Evolutionary conservation across 2,329 filamentous ascomycete species (phyloP).

Genomic region (Alternaria rosae): DNA sequence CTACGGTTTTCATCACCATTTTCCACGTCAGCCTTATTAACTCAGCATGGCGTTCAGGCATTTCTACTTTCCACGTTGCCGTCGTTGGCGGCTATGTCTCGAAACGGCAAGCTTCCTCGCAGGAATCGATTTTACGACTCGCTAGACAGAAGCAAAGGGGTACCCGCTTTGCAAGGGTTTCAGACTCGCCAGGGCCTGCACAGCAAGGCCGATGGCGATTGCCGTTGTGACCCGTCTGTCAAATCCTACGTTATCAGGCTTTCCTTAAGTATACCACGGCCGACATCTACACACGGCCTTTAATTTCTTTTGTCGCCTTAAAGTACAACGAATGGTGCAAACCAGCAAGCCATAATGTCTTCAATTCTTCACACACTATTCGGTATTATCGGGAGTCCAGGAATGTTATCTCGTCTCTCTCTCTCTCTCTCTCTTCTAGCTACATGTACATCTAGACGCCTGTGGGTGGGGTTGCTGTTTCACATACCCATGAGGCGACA

Average conservation of each 20-base stretch:
- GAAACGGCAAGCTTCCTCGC: constrained; percentile 28
- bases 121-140: constrained; percentile 28
- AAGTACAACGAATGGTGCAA: constrained; percentile 26
- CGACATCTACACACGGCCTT: not conserved
- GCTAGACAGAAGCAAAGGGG: constrained; percentile 44
- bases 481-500: constrained; percentile 27
- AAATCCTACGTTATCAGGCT: constrained; percentile 4
- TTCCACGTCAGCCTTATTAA: constrained; percentile 32
- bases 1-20: constrained; percentile 19
- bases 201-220: constrained; percentile 7
- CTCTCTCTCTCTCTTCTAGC: constrained; percentile 14
- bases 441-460: constrained; percentile 25
- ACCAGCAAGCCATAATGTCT: constrained; percentile 28
- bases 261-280: not conserved
- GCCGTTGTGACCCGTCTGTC: not conserved
- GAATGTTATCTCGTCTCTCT: constrained; percentile 14
- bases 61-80: constrained; percentile 28
- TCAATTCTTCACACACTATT: constrained; percentile 27
- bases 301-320: constrained; percentile 4
- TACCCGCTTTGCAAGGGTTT: constrained; percentile 37
- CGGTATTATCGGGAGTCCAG: constrained; percentile 25
- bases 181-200: constrained; percentile 34
- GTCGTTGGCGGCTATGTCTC: constrained; percentile 30
- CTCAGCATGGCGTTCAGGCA: constrained; percentile 50
- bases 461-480: constrained; percentile 29